Conservation (phyloP, 768 basidiomycete species). For the Gloeostereum incarnatum region DNA sequence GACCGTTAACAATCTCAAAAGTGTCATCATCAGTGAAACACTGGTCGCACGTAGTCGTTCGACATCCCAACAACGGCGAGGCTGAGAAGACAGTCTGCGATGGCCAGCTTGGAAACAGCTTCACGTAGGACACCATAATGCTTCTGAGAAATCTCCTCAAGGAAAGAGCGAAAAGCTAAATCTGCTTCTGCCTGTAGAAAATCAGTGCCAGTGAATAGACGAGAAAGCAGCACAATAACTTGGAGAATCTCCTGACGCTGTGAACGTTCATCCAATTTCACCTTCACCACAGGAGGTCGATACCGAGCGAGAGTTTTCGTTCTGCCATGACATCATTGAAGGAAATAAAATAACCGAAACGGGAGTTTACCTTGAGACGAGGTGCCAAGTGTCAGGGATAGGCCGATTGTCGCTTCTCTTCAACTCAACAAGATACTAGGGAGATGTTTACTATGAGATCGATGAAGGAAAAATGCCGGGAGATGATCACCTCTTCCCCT, state of each 20-base stretch:
- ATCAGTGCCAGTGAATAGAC: not conserved
- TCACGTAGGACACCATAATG: slow-evolving; percentile 68
- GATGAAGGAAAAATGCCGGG: slow-evolving; percentile 6
- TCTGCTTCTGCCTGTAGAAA: slow-evolving; percentile 43
- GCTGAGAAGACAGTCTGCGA: slow-evolving; percentile 80
- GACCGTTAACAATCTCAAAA: slow-evolving; percentile 72
- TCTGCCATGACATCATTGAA: slow-evolving; percentile 23
- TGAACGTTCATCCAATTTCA: slow-evolving; percentile 60
- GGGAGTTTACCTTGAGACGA: slow-evolving; percentile 51
- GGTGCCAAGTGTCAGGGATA: slow-evolving; percentile 48
- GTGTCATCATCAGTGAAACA: slow-evolving; percentile 57
- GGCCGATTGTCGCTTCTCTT: slow-evolving; percentile 44
- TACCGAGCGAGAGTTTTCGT: slow-evolving; percentile 70
- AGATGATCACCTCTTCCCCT: slow-evolving; percentile 71
- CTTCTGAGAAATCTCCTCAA: slow-evolving; percentile 56
- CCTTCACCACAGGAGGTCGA: slow-evolving; percentile 58
- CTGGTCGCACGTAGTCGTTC: slow-evolving; percentile 70
- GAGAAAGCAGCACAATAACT: slow-evolving; percentile 14
- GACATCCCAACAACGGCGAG: slow-evolving; percentile 73
- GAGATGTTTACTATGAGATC: slow-evolving; percentile 3
- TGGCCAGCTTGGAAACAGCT: slow-evolving; percentile 72
- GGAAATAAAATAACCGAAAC: slow-evolving; percentile 1
- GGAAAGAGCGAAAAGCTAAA: slow-evolving; percentile 57
- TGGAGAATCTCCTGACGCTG: slow-evolving; percentile 66
- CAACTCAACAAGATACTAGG: slow-evolving; percentile 74